phyloP scores from a whole-genome alignment of 176 grass and related monocot species.

The maize (Zea mays) region Zm-B73-REFERENCE-NAM-5.0 NC_050096.1:47275001-47275500 shows the following conservation, averaged over 20 bases:
- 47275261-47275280: constrained; percentile 46
- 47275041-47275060: too few relatives aligned
- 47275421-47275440: constrained; percentile 18
- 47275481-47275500: constrained; percentile 9
- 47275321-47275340: constrained; percentile 39
- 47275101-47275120: constrained; percentile 46
- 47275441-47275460: constrained; percentile 26
- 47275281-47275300: background rate
- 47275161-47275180: background rate
- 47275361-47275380: background rate
- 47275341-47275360: constrained; percentile 31
- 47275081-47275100: too few relatives aligned
- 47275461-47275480: constrained; percentile 39
- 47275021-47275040: too few relatives aligned
- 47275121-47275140: constrained; percentile 61
- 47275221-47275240: constrained; percentile 51
- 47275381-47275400: constrained; percentile 27
- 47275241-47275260: background rate
- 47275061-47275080: too few relatives aligned
- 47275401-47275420: constrained; percentile 39
- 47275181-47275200: constrained; percentile 32
- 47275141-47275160: constrained; percentile 13
- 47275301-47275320: constrained; percentile 48
- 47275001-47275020: too few relatives aligned
- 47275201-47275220: constrained; percentile 53